Evolutionary conservation across 23 red algal species (phyloP), one percentile per base, ranked within the genome.

Genomic region (Gracilaria caudata): DNA sequence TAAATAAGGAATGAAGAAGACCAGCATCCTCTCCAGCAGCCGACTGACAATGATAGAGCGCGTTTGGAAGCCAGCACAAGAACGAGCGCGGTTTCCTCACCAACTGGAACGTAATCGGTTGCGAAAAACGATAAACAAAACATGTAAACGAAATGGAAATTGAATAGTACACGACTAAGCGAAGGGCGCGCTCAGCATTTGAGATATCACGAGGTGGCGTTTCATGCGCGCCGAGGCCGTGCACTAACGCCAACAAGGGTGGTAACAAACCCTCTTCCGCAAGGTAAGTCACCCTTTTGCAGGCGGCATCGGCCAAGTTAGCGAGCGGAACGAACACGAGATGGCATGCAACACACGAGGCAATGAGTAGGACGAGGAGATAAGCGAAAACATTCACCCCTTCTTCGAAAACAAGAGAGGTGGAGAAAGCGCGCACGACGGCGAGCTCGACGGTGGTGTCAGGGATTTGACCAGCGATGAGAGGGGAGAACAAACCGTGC

Each of bases 1-100:
- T 70, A 28, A 77, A 34, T n/a, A 78, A 35, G 21, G 60, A 51
- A 12, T 68, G 61, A 24, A 73, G 30, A 16, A 86, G 7, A 14
- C 45, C 41, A 28, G 6, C 13, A 25, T 38, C 25, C 10, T 17
- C 4, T 4, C 13, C 30, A 5, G 47, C 35, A 9, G 16, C 16
- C 6, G 74, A 25, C 20, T 78, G 4, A 41, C 85, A 89, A 17
- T 47, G 55, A 37, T 65, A 79, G 13, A 79, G 35, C 24, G 28
- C 26, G 75, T 55, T 46, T 20, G 85, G 85, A 3, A 89, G 72
- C 51, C 51, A 89, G 72, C 85, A 89, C 64, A 84, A 54, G 49
- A 43, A 53, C 25, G 45, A 51, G 8, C 4, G 51, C 72, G 34
- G 68, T 16, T 6, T 32, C n/a, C 58, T 61, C 1, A 55, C 55